These are phyloP conservation scores for Coffea humblotiana DNA, from an alignment of 305 asterid species.

Conservation along the genomic window DNA sequence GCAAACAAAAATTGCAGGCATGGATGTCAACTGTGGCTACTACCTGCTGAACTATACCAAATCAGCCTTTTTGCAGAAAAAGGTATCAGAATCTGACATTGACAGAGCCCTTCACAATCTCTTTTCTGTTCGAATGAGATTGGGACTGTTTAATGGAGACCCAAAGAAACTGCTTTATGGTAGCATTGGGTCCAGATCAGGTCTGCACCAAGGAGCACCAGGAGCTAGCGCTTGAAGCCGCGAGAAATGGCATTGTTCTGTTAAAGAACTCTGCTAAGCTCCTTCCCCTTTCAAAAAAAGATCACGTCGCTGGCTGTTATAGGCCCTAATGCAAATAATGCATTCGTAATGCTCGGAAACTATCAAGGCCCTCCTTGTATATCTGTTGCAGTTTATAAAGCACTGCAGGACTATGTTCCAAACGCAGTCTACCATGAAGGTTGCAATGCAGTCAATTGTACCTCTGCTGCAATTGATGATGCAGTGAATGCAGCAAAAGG, in stretches of 20 bases:
- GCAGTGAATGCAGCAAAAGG: conserved; percentile 39
- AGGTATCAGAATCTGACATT: conserved; percentile 43
- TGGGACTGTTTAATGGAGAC: conserved; percentile 61
- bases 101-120: conserved; percentile 66
- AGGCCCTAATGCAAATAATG: conserved; percentile 59
- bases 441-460: conserved; percentile 52
- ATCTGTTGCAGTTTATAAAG: conserved; percentile 52
- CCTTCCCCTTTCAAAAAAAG: conserved; percentile 55
- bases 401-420: conserved; percentile 33
- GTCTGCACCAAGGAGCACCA: conserved; percentile 59
- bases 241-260: conserved; percentile 60
- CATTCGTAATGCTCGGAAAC: conserved; percentile 41
- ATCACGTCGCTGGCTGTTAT: conserved; percentile 48
- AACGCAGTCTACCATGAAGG: conserved; percentile 40
- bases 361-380: conserved; percentile 64
- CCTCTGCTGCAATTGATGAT: conserved; percentile 36
- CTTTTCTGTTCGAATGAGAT: conserved; percentile 57
- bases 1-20: conserved; percentile 34
- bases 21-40: conserved; percentile 71
- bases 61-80: conserved; percentile 47
- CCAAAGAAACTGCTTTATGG: conserved; percentile 44
- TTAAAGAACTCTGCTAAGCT: conserved; percentile 50
- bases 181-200: conserved; percentile 25
- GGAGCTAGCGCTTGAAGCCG: conserved; percentile 59
- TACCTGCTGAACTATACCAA: conserved; percentile 41